phyloP scores from a whole-genome alignment of 106 monocot species.

The Allium fistulosum region DNA sequence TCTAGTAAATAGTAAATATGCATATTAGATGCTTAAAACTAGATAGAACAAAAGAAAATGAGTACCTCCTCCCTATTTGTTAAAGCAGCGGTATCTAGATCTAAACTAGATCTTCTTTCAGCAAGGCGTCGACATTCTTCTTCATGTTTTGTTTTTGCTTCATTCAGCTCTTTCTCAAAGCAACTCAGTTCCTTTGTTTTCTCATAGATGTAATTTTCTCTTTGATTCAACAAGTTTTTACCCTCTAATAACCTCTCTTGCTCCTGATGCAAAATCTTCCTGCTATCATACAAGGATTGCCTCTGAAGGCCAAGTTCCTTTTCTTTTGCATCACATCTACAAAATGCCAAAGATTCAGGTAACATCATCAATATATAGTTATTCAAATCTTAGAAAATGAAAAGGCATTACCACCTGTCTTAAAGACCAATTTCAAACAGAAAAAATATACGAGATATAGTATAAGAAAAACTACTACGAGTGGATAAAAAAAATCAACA shows the following conservation, averaged over 20 bases:
- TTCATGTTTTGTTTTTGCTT: constrained; percentile 33
- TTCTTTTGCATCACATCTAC: constrained; percentile 70
- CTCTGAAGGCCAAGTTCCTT: constrained; percentile 58
- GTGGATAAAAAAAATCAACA: no score
- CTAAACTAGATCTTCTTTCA: constrained; percentile 49
- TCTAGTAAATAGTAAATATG: neutral
- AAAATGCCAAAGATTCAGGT: neutral
- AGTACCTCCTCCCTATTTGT: constrained; percentile 61
- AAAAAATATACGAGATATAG: no score
- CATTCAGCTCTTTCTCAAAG: constrained; percentile 51
- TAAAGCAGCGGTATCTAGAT: constrained; percentile 38
- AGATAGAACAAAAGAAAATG: neutral
- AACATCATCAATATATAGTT: no score
- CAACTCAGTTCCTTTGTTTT: constrained; percentile 36
- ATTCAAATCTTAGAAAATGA: no score
- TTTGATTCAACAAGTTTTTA: constrained; percentile 51
- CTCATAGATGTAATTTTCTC: constrained; percentile 52
- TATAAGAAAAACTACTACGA: no score
- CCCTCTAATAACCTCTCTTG: constrained; percentile 56
- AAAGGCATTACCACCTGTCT: no score
- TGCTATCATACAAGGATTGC: constrained; percentile 54
- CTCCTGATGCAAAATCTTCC: constrained; percentile 60
- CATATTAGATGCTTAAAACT: neutral
- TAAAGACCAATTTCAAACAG: no score
- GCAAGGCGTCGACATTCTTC: constrained; percentile 30